Conservation (phyloP, 805 yeast species). For the Wickerhamiella sergipiensis region DNA sequence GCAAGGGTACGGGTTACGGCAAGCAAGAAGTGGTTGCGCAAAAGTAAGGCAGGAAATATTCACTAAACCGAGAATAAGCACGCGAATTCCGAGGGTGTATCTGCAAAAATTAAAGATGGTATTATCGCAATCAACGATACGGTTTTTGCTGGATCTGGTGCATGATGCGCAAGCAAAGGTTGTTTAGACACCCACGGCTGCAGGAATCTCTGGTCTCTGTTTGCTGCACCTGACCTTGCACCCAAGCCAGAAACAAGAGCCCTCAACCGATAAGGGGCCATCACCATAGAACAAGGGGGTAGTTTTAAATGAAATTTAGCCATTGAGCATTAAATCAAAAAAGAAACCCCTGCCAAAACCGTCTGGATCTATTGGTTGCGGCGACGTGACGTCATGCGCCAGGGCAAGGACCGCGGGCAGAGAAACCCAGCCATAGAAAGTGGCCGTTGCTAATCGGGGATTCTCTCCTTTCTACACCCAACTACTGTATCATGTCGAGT, state of each 20-base stretch:
- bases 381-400: neutral
- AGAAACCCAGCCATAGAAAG: neutral
- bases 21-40: neutral
- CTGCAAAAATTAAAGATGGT: too few species aligned
- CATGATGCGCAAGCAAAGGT: neutral
- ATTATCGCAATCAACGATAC: too few species aligned
- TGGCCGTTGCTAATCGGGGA: neutral
- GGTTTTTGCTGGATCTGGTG: neutral
- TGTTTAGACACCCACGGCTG: neutral
- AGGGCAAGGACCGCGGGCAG: neutral
- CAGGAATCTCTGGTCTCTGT: neutral
- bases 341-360: neutral
- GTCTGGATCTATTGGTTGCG: neutral
- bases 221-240: neutral
- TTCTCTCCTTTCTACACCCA: neutral
- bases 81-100: neutral
- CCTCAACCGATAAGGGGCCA: too few species aligned
- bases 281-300: too few species aligned
- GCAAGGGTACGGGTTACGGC: neutral
- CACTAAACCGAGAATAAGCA: neutral
- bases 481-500: neutral
- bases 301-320: too few species aligned
- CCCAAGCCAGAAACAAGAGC: neutral
- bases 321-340: neutral
- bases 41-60: neutral